Evolutionary conservation across 2,329 filamentous ascomycete genomes (phyloP).

Genomic region (Colletotrichum lindemuthianum): DNA sequence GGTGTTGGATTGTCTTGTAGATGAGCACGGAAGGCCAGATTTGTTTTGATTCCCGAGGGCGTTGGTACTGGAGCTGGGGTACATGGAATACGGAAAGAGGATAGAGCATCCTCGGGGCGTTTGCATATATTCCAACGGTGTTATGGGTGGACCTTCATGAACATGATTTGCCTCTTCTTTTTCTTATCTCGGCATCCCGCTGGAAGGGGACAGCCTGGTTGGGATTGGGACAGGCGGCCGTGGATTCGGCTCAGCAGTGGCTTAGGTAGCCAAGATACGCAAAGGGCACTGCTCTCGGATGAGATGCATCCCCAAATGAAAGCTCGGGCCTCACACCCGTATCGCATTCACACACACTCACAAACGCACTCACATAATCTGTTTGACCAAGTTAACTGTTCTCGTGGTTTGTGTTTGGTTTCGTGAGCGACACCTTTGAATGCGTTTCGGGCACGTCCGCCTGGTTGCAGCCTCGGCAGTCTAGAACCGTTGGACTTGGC

Average conservation of each 20-base stretch:
- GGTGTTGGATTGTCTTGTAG: conserved; percentile 35
- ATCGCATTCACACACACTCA: conserved; percentile 16
- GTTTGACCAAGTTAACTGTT: background rate
- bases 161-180: conserved; percentile 5
- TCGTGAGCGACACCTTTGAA: conserved; percentile 13
- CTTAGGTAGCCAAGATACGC: conserved; percentile 19
- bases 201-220: conserved; percentile 13
- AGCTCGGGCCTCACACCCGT: conserved; percentile 11
- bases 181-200: conserved; percentile 8
- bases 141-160: conserved; percentile 31
- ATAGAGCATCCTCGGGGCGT: conserved; percentile 34
- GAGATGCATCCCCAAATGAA: conserved; percentile 7
- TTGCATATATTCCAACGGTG: conserved; percentile 34
- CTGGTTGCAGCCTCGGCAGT: conserved; percentile 23
- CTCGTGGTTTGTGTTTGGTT: background rate
- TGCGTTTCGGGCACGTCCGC: background rate
- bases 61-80: conserved; percentile 31
- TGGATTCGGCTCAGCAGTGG: conserved; percentile 12
- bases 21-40: conserved; percentile 24
- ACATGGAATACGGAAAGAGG: conserved; percentile 33
- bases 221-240: conserved; percentile 12
- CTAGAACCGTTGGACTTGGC: conserved; percentile 26
- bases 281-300: background rate
- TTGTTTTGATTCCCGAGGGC: conserved; percentile 27
- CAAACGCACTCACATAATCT: background rate